A percentile compares a stretch with the other conserved stretches of the same genome.
These are phyloP conservation scores for Aphanoascus verrucosus DNA, from an alignment of 2,329 filamentous ascomycete genomes.

Conservation along the genomic window DNA sequence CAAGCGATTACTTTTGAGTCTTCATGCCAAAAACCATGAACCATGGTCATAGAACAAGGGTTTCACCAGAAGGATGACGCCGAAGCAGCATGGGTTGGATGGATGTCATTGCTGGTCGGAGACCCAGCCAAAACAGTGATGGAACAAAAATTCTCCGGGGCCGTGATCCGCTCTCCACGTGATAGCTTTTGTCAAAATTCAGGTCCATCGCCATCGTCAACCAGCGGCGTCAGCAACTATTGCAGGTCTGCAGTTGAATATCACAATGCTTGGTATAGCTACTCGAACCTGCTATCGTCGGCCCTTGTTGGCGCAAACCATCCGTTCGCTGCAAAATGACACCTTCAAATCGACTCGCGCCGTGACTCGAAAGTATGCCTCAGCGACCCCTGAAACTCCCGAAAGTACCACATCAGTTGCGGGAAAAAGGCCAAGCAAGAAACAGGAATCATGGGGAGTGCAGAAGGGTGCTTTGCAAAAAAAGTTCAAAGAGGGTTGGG, in stretches of 20 bases:
- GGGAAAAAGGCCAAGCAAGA: conserved; percentile 17
- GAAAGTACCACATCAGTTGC: not conserved
- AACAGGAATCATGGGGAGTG: conserved; percentile 53
- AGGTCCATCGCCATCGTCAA: not conserved
- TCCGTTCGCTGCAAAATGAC: not conserved
- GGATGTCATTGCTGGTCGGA: no score
- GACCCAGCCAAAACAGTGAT: no score
- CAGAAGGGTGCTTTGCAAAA: conserved; percentile 64
- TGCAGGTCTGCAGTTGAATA: not conserved
- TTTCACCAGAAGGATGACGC: no score
- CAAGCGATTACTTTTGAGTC: no score
- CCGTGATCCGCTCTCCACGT: no score
- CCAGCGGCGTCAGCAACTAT: not conserved
- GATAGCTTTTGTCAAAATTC: no score
- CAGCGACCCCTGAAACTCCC: not conserved
- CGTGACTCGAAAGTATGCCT: not conserved
- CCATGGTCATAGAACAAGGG: no score
- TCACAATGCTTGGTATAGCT: not conserved
- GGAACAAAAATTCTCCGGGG: no score
- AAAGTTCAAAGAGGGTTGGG: conserved; percentile 74
- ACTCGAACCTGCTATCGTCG: not conserved
- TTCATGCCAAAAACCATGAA: no score
- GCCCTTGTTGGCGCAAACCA: not conserved
- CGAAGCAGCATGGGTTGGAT: no score
- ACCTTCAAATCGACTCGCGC: not conserved